A percentile compares a stretch with the other conserved stretches of the same genome.
These are phyloP conservation scores for Lanmaoa rubissima DNA, from an alignment of 768 basidiomycete species.

Conservation along the genomic window DNA sequence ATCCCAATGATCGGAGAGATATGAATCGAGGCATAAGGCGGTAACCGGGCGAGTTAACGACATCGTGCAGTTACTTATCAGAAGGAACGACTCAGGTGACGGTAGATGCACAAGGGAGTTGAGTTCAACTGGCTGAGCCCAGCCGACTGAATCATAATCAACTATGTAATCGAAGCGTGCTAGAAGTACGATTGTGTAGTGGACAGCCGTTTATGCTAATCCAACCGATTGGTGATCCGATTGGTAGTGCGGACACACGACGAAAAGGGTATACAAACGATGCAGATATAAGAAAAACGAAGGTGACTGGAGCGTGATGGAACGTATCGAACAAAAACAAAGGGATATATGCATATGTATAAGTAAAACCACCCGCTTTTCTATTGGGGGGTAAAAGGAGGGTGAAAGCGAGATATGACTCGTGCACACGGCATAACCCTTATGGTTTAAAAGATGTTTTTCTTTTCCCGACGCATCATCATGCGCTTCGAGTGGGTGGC, in stretches of 20 bases:
- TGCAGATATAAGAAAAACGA: neutral
- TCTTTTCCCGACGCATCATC: neutral
- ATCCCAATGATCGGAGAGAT: constrained; percentile 49
- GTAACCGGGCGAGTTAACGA: constrained; percentile 35
- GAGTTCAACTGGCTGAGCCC: too few relatives aligned
- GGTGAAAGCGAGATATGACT: neutral
- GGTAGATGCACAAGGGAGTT: neutral
- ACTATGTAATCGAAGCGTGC: too few relatives aligned
- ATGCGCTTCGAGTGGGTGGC: neutral
- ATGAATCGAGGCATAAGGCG: constrained; percentile 41
- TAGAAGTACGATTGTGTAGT: too few relatives aligned
- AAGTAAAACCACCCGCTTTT: neutral
- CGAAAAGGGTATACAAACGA: neutral
- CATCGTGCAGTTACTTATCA: neutral
- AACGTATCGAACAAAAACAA: too few relatives aligned
- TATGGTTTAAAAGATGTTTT: neutral
- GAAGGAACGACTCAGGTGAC: neutral
- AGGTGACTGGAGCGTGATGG: neutral
- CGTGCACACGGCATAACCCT: neutral
- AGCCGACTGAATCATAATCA: too few relatives aligned
- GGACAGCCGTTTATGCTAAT: too few relatives aligned
- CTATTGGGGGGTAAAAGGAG: neutral
- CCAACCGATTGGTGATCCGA: too few relatives aligned
- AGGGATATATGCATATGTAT: neutral
- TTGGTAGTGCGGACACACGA: neutral